Base-by-base conservation (phyloP, 1,139 yeast genomes). In the Hyphopichia burtonii region DNA sequence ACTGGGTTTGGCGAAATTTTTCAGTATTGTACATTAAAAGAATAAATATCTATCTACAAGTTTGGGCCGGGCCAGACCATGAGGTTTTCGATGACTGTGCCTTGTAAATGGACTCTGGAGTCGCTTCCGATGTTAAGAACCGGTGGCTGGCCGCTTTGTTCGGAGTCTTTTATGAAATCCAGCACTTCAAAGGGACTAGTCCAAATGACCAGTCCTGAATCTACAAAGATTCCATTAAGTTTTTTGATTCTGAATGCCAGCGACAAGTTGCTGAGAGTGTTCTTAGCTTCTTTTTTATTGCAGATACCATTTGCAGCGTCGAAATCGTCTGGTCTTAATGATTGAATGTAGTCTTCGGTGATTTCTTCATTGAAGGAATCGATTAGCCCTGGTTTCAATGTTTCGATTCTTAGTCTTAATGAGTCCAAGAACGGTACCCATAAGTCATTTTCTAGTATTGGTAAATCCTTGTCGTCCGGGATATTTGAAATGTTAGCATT, bases 401-500 rank as follows among this genome's bases (percentile, higher is more conserved):
- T 55, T 51, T 78, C 83, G 20, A 76, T 42, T 11, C 56, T 53
- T 3, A 76, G 33, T 32, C 77, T 53, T 8, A 76, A 49, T 1
- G 73, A 61, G 8, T 54, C 53, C 3, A 76, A 48, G 18, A 53
- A 48, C 2, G 74, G 66, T 39, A 70, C 60, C 71, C 76, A 68
- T 27, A 59, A 46, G 52, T 68, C 71, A 23, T 55, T 50, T 4
- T 44, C 50, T 6, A 49, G 28, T 20, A 56, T 49, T 30, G 48
- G 44, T 7, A 25, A 6, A 20, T 20, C n/a, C 42, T 30, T 42
- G 2, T 16, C 20, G 8, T 31, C 40, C 7, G 36, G 12, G 39
- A 53, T 45, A 12, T 39, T 37, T 23, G 23, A 31, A 33, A 22
- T 57, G 52, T 37, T 48, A 34, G 39, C 52, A 23, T 44, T 56